Conservation (phyloP, 2,329 filamentous ascomycete species). For the Aureobasidium sp. region DNA sequence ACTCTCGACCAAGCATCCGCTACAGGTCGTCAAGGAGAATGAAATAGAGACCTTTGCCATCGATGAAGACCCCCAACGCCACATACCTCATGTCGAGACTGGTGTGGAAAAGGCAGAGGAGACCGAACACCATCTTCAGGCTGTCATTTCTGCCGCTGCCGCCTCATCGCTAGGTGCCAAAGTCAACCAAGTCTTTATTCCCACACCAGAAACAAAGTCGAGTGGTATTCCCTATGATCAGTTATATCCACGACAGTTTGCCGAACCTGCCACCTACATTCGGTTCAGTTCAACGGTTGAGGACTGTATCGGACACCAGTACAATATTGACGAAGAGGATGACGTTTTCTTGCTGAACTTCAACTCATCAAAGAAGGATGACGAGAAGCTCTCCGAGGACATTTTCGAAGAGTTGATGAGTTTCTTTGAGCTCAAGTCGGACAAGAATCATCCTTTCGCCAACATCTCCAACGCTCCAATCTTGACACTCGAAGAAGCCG, state of each 20-base stretch:
- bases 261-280: conserved; percentile 86
- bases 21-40: conserved; percentile 79
- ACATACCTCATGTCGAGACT: conserved; percentile 78
- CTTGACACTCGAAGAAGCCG: conserved; percentile 47
- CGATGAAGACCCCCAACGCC: conserved; percentile 76
- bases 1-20: conserved; percentile 79
- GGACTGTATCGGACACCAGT: conserved; percentile 80
- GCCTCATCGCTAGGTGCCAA: conserved; percentile 47
- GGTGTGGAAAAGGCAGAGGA: conserved; percentile 96
- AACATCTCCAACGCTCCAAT: conserved; percentile 82
- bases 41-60: conserved; percentile 62
- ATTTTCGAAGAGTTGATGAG: conserved; percentile 92
- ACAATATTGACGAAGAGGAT: conserved; percentile 92
- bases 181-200: conserved; percentile 56
- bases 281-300: conserved; percentile 97
- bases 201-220: conserved; percentile 53
- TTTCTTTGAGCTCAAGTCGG: conserved; percentile 82
- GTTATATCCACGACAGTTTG: conserved; percentile 71
- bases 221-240: conserved; percentile 74
- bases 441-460: conserved; percentile 77
- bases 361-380: conserved; percentile 60
- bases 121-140: conserved; percentile 95
- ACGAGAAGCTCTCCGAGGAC: conserved; percentile 68
- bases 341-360: conserved; percentile 73
- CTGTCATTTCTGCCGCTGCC: conserved; percentile 59